Percentiles rank a stretch among this genome's conserved stretches.
These are phyloP conservation scores for Globisporangium solare DNA, from an alignment of 352 stramenopile genomes.

Conservation along the genomic window DNA sequence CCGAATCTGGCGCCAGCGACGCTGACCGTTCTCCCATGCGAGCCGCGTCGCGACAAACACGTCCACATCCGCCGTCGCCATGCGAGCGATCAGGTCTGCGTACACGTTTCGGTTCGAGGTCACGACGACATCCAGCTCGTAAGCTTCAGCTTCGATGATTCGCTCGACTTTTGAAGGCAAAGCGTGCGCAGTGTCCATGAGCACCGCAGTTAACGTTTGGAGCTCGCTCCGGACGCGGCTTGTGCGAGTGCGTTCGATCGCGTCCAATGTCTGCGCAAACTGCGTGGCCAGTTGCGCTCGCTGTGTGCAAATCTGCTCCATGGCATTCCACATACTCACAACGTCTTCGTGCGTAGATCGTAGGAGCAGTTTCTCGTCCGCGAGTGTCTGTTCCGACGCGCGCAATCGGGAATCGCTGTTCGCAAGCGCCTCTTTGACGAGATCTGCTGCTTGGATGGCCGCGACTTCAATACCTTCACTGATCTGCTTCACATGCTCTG, in stretches of 20 bases:
- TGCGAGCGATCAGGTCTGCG: slow-evolving; percentile 58
- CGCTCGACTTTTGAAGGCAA: slow-evolving; percentile 64
- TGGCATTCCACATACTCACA: slow-evolving; percentile 30
- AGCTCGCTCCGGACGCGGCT: slow-evolving; percentile 34
- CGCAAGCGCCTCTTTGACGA: slow-evolving; percentile 51
- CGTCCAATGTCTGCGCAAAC: slow-evolving; percentile 44
- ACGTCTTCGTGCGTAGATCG: slow-evolving; percentile 29
- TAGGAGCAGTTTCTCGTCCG: slow-evolving; percentile 33
- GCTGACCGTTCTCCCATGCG: slow-evolving; percentile 60
- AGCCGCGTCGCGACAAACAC: slow-evolving; percentile 45
- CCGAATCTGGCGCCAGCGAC: slow-evolving; percentile 65
- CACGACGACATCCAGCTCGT: slow-evolving; percentile 79
- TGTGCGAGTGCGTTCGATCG: slow-evolving; percentile 49
- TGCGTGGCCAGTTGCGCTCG: slow-evolving; percentile 33
- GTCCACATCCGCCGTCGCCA: slow-evolving; percentile 66
- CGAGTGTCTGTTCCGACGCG: slow-evolving; percentile 17
- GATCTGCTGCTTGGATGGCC: slow-evolving; percentile 49
- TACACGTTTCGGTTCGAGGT: slow-evolving; percentile 78
- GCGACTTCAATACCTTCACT: slow-evolving; percentile 55
- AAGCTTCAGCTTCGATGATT: slow-evolving; percentile 65
- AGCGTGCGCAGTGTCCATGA: slow-evolving; percentile 67
- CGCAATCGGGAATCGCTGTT: slow-evolving; percentile 29
- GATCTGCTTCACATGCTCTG: slow-evolving; percentile 44
- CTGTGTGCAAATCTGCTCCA: slow-evolving; percentile 37
- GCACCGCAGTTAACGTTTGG: slow-evolving; percentile 34